A percentile compares a stretch with the other conserved stretches of the same genome.
These are phyloP conservation scores for Triticum urartu DNA, from an alignment of 176 grass and related monocot species.

Conservation along the genomic window DNA sequence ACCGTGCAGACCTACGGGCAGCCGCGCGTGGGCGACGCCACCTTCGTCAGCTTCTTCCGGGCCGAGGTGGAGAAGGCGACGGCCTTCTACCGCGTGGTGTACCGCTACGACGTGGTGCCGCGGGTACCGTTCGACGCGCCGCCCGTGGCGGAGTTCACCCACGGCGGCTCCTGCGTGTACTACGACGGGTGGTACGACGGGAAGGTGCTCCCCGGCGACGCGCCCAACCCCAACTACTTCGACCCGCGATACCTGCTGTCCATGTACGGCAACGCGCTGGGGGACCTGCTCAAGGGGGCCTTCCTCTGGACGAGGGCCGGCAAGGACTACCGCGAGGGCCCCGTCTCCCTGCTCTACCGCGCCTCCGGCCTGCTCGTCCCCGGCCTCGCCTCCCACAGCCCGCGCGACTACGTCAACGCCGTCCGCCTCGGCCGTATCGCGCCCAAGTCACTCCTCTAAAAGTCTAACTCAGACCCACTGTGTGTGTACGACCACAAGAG, in stretches of 20 bases:
- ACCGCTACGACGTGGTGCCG: conserved; percentile 77
- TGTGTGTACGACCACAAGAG: too few species aligned
- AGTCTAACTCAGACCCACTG: too few species aligned
- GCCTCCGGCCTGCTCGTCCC: conserved; percentile 42
- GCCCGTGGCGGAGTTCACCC: conserved; percentile 32
- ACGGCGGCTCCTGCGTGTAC: conserved; percentile 62
- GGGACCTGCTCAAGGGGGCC: conserved; percentile 57
- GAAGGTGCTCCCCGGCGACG: conserved; percentile 39
- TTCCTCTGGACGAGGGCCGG: conserved; percentile 44
- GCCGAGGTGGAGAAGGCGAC: background rate
- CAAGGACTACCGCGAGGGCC: conserved; percentile 55
- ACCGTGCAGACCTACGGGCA: conserved; percentile 64
- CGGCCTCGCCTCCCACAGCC: conserved; percentile 67
- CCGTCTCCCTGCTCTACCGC: conserved; percentile 49
- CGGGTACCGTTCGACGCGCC: conserved; percentile 64
- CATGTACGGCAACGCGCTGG: conserved; percentile 48
- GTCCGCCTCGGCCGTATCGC: conserved; percentile 37
- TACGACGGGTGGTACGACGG: conserved; percentile 65
- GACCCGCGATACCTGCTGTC: conserved; percentile 36
- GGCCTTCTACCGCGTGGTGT: conserved; percentile 50
- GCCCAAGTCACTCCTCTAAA: background rate
- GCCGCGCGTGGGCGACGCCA: conserved; percentile 64
- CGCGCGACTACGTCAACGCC: conserved; percentile 65
- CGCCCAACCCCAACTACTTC: conserved; percentile 73
- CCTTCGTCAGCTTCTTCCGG: conserved; percentile 33